Conservation (phyloP, 108 stramenopile genomes). For the Mediolabrus comicus region DNA sequence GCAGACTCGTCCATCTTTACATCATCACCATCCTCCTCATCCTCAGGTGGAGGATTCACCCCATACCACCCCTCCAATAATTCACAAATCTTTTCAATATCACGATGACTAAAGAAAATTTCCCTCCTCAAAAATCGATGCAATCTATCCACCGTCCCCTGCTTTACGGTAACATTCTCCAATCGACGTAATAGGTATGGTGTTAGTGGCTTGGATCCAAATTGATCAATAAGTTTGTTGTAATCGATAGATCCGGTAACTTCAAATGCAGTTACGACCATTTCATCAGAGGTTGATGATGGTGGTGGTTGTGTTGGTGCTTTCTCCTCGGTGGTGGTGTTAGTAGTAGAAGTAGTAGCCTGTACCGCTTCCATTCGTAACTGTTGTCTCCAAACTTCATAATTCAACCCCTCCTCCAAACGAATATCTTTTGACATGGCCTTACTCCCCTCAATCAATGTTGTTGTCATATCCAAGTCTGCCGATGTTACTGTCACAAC, state of each 20-base stretch:
- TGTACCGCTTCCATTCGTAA: neutral
- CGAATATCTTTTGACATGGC: slow-evolving; percentile 37
- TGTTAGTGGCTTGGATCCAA: slow-evolving; percentile 88
- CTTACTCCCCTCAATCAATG: neutral
- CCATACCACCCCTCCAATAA: slow-evolving; percentile 52
- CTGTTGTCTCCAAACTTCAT: slow-evolving; percentile 20
- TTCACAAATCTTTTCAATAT: slow-evolving; percentile 87
- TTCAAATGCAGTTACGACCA: slow-evolving; percentile 87
- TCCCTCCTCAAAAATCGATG: slow-evolving; percentile 96
- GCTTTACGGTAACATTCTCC: slow-evolving; percentile 72
- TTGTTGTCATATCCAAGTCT: neutral
- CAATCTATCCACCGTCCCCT: slow-evolving; percentile 75
- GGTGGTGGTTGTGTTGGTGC: neutral
- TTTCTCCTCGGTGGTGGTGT: slow-evolving; percentile 2
- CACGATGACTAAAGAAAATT: slow-evolving; percentile 98
- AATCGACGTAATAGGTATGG: slow-evolving; percentile 62
- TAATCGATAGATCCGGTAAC: slow-evolving; percentile 95
- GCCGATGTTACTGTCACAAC: neutral
- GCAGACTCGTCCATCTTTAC: neutral
- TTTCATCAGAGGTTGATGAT: slow-evolving; percentile 60
- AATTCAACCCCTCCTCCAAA: slow-evolving; percentile 44
- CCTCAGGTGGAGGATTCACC: slow-evolving; percentile 18
- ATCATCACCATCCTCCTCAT: neutral
- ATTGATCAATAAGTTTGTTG: slow-evolving; percentile 90
- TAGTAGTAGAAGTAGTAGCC: neutral